phyloP scores from a whole-genome alignment of 768 basidiomycete species.

The Kwoniella heveanensis region DNA sequence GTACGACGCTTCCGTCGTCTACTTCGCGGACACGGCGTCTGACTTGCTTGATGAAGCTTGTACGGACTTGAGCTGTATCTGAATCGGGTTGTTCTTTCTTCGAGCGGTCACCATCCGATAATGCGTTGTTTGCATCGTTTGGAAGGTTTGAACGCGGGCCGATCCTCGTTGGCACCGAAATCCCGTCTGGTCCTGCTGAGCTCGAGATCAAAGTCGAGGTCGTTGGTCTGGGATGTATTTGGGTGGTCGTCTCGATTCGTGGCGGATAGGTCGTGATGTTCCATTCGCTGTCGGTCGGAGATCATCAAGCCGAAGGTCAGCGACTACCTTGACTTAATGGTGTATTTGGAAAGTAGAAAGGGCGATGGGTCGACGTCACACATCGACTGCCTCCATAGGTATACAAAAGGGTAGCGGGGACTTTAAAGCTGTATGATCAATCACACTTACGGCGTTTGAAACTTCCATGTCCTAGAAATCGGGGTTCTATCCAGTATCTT shows the following conservation, averaged over 20 bases:
- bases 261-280: neutral
- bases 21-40: slow-evolving; percentile 21
- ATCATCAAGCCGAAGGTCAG: no score
- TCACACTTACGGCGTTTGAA: slow-evolving; percentile 34
- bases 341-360: no score
- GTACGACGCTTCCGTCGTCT: slow-evolving; percentile 18
- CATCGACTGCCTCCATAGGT: no score
- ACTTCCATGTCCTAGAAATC: slow-evolving; percentile 20
- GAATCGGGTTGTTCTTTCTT: neutral
- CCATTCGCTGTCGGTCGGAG: slow-evolving; percentile 14
- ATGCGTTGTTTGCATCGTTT: no score
- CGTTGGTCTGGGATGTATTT: neutral
- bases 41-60: slow-evolving; percentile 13
- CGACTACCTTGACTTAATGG: no score
- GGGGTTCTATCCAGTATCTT: slow-evolving; percentile 3
- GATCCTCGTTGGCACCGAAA: no score
- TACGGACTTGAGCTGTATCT: neutral
- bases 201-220: neutral
- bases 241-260: neutral
- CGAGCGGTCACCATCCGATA: no score
- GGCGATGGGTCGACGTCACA: no score
- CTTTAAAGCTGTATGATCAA: no score
- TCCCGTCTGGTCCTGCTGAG: no score
- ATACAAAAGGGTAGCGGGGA: no score
- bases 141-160: no score